A percentile compares a stretch with the other conserved stretches of the same genome.
These are phyloP conservation scores for Trametes cubensis DNA, from an alignment of 768 basidiomycete species.

Conservation along the genomic window DNA sequence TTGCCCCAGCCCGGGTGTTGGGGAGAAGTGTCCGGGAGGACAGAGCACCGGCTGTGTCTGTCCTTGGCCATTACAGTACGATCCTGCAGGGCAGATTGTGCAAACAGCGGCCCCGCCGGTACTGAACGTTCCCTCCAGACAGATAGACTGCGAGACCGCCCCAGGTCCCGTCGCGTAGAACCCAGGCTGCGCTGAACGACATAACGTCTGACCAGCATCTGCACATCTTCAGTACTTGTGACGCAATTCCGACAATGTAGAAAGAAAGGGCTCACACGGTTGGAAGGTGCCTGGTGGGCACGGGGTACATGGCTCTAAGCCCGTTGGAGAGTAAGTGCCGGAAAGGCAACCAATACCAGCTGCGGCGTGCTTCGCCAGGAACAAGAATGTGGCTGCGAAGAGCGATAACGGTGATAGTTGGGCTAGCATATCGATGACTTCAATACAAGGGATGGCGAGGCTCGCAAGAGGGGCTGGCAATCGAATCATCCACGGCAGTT, in stretches of 20 bases:
- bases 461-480: not conserved
- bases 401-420: not conserved
- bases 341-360: constrained; percentile 12
- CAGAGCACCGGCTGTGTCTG: constrained; percentile 19
- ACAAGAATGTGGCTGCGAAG: not conserved
- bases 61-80: constrained; percentile 26
- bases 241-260: not conserved
- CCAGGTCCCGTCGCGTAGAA: constrained; percentile 25
- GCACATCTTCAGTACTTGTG: not conserved
- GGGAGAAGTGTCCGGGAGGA: constrained; percentile 21
- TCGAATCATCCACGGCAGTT: not conserved
- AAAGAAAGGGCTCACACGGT: not conserved
- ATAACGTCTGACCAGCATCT: constrained; percentile 21
- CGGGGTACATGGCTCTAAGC: constrained; percentile 11
- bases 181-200: constrained; percentile 24
- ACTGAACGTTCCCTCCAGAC: constrained; percentile 27
- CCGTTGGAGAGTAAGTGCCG: constrained; percentile 22
- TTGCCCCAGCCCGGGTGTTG: constrained; percentile 15
- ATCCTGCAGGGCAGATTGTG: constrained; percentile 26
- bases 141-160: constrained; percentile 20
- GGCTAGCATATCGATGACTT: not conserved
- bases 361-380: not conserved
- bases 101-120: constrained; percentile 19
- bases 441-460: not conserved
- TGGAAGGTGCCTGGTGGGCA: constrained; percentile 20